phyloP scores from a whole-genome alignment of 2,329 filamentous ascomycete species.

The Purpureocillium lavendulum region DNA sequence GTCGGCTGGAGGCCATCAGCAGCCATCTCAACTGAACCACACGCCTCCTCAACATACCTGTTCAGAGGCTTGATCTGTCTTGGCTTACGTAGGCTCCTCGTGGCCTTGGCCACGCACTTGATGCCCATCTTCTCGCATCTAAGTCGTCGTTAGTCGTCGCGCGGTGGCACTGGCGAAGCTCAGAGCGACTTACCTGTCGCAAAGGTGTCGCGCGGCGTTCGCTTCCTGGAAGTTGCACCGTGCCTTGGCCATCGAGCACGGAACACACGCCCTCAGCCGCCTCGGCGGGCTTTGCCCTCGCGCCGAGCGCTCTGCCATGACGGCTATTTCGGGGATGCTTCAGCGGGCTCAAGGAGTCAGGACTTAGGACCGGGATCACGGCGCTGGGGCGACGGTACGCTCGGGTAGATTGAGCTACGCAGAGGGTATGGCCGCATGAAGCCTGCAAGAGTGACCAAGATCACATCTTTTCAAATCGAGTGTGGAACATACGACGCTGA shows the following conservation, averaged over 20 bases:
- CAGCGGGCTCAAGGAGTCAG: too few relatives aligned
- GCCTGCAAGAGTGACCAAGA: too few relatives aligned
- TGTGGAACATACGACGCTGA: too few relatives aligned
- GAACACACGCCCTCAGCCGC: constrained; percentile 19
- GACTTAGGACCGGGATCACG: too few relatives aligned
- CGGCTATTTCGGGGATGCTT: too few relatives aligned
- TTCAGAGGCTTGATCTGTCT: constrained; percentile 18
- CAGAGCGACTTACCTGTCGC: constrained; percentile 15
- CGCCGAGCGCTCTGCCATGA: not conserved
- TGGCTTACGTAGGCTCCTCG: constrained; percentile 19
- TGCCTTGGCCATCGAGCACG: constrained; percentile 19
- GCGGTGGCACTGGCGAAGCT: too few relatives aligned
- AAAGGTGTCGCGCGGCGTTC: constrained; percentile 13
- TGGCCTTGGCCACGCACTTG: constrained; percentile 19
- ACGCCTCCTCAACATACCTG: constrained; percentile 17
- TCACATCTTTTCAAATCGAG: too few relatives aligned
- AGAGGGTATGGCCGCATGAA: too few relatives aligned
- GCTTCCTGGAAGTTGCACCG: constrained; percentile 18
- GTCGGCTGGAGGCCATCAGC: constrained; percentile 8
- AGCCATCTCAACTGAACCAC: not conserved
- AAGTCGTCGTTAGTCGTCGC: not conserved
- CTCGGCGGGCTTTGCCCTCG: constrained; percentile 17
- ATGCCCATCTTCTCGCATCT: constrained; percentile 12
- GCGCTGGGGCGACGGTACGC: too few relatives aligned
- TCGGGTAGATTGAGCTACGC: too few relatives aligned